Evolutionary conservation across 2,329 filamentous ascomycete genomes (phyloP).

Genomic region (Polychaeton citri): DNA sequence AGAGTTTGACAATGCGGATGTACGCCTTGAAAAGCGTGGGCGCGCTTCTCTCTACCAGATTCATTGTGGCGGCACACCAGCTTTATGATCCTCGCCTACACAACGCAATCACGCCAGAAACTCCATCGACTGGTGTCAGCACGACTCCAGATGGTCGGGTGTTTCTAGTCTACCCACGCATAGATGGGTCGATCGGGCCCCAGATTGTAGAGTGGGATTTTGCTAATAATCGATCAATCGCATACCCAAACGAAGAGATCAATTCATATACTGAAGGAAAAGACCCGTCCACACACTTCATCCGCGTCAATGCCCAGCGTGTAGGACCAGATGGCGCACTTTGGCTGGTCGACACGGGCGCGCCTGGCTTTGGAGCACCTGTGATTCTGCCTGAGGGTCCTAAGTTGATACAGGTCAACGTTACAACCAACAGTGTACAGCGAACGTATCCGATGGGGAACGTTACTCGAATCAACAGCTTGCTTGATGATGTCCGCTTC

Average conservation of each 20-base stretch:
- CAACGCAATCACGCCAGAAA: slow-evolving; percentile 9
- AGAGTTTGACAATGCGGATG: neutral
- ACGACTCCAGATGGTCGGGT: slow-evolving; percentile 17
- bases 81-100: slow-evolving; percentile 8
- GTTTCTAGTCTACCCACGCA: slow-evolving; percentile 17
- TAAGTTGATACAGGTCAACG: slow-evolving; percentile 23
- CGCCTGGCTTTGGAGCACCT: slow-evolving; percentile 14
- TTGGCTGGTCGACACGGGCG: slow-evolving; percentile 21
- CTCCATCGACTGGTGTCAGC: slow-evolving; percentile 13
- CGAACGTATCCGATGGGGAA: slow-evolving; percentile 22
- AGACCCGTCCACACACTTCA: slow-evolving; percentile 13
- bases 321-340: slow-evolving; percentile 22
- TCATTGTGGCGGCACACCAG: neutral
- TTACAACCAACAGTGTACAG: slow-evolving; percentile 21
- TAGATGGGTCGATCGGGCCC: slow-evolving; percentile 20
- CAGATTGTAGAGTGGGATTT: slow-evolving; percentile 17
- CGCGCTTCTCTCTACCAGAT: neutral
- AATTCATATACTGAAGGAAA: slow-evolving; percentile 17
- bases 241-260: slow-evolving; percentile 19
- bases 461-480: slow-evolving; percentile 15
- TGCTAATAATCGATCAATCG: slow-evolving; percentile 9
- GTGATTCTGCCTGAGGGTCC: slow-evolving; percentile 17
- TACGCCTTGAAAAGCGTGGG: neutral
- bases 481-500: slow-evolving; percentile 26
- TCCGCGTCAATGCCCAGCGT: slow-evolving; percentile 17